These are phyloP conservation scores for Herpetomonas tarakana DNA, from an alignment of 208 protist species.

Conservation along the genomic window DNA sequence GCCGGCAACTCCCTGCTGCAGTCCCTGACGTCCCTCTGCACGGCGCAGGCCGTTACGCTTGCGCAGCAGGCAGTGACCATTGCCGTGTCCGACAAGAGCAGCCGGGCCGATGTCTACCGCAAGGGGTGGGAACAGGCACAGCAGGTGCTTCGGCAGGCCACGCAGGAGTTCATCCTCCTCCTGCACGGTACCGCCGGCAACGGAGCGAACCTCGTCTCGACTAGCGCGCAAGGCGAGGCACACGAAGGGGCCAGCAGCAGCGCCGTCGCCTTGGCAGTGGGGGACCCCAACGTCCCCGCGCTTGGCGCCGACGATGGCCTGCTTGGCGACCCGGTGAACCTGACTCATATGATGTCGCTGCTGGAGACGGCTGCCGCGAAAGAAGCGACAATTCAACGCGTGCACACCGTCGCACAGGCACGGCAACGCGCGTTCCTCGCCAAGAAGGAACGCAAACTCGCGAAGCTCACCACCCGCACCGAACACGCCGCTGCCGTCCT, in stretches of 20 bases:
- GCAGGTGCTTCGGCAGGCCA: constrained; percentile 13
- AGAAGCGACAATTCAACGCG: constrained; percentile 34
- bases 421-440: constrained; percentile 8
- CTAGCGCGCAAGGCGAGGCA: too few species aligned
- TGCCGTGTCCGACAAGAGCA: constrained; percentile 9
- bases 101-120: constrained; percentile 4
- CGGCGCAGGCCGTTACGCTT: constrained; percentile 28
- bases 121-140: constrained; percentile 19
- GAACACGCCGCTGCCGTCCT: not conserved
- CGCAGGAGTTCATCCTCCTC: constrained; percentile 15
- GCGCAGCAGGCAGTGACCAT: constrained; percentile 23
- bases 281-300: not conserved
- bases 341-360: constrained; percentile 17
- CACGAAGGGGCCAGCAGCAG: not conserved
- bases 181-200: not conserved
- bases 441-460: constrained; percentile 6
- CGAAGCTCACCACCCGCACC: not conserved
- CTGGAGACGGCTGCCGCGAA: constrained; percentile 28
- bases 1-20: constrained; percentile 16
- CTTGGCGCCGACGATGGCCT: not conserved
- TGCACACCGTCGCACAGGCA: constrained; percentile 18
- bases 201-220: too few species aligned
- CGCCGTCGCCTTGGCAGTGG: not conserved
- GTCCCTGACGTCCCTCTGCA: constrained; percentile 36
- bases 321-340: not conserved